Conservation (phyloP, 2,329 filamentous ascomycete species). For the Fusarium haematococcum region DNA sequence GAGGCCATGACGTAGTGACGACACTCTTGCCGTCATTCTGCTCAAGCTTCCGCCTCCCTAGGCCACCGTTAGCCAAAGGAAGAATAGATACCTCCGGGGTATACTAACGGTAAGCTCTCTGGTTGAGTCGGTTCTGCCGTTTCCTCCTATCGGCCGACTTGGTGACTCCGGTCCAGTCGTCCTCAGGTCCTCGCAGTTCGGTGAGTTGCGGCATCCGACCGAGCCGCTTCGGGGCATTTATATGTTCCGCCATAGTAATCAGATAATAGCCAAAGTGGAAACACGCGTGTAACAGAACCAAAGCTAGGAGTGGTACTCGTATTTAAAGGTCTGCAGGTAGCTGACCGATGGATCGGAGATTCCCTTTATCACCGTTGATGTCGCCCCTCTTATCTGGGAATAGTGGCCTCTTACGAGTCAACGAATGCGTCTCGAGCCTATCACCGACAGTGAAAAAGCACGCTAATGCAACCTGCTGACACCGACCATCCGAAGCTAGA, state of each 20-base stretch:
- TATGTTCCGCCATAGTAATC: slow-evolving; percentile 14
- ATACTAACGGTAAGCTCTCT: slow-evolving; percentile 39
- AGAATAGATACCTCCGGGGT: background rate
- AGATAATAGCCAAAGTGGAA: background rate
- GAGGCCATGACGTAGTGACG: background rate
- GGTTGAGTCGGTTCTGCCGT: slow-evolving; percentile 42
- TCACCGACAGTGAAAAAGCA: background rate
- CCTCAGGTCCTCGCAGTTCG: slow-evolving; percentile 29
- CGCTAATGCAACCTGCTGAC: slow-evolving; percentile 44
- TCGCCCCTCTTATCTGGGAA: background rate
- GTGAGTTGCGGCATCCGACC: slow-evolving; percentile 23
- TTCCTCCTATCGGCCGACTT: slow-evolving; percentile 36
- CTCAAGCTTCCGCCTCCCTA: slow-evolving; percentile 32
- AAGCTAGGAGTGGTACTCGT: background rate
- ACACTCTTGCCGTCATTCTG: slow-evolving; percentile 8
- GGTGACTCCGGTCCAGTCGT: slow-evolving; percentile 43
- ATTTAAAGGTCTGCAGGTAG: background rate
- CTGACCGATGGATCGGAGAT: background rate
- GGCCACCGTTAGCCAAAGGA: background rate
- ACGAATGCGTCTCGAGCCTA: background rate
- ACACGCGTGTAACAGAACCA: background rate
- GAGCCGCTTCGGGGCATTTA: slow-evolving; percentile 10
- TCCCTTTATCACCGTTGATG: background rate
- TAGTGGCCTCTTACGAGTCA: background rate
- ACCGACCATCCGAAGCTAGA: slow-evolving; percentile 11